A percentile compares a stretch with the other conserved stretches of the same genome.
These are phyloP conservation scores for Magnusiomyces tetraspermus DNA, from an alignment of 1,139 yeast genomes.

Conservation along the genomic window DNA sequence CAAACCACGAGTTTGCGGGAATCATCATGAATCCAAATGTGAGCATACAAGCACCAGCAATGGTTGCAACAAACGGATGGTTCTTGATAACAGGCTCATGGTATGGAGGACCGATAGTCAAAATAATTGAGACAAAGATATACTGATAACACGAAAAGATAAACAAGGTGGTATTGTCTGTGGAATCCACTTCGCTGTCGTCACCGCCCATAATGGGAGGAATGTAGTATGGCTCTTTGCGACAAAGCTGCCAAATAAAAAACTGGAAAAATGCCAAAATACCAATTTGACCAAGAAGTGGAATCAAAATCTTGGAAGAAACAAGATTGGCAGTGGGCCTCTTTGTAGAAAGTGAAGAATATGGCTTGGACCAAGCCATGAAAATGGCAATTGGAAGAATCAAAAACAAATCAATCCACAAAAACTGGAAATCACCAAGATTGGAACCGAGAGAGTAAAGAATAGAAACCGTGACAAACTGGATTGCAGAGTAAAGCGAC, in stretches of 20 bases:
- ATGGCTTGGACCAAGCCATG: conserved; percentile 95
- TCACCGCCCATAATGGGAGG: conserved; percentile 74
- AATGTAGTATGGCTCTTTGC: conserved; percentile 58
- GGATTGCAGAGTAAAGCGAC: conserved; percentile 95
- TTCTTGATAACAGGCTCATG: conserved; percentile 67
- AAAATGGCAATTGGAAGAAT: conserved; percentile 91
- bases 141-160: conserved; percentile 81
- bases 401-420: conserved; percentile 82
- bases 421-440: conserved; percentile 93
- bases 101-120: conserved; percentile 94
- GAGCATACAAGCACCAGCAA: conserved; percentile 40
- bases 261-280: conserved; percentile 58
- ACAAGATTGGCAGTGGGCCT: conserved; percentile 92
- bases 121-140: conserved; percentile 66
- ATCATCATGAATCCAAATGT: conserved; percentile 33
- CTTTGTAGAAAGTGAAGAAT: conserved; percentile 47
- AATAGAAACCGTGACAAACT: conserved; percentile 76
- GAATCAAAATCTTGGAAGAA: conserved; percentile 75
- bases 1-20: conserved; percentile 43
- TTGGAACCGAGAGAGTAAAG: conserved; percentile 84
- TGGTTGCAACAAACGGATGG: conserved; percentile 58
- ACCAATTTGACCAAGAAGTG: conserved; percentile 63
- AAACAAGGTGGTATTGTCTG: conserved; percentile 83
- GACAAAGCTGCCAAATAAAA: conserved; percentile 50
- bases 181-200: conserved; percentile 73